Evolutionary conservation across 768 basidiomycete species (phyloP), one percentile per base, ranked within the genome.

Genomic region (Candolleomyces eurysporus): DNA sequence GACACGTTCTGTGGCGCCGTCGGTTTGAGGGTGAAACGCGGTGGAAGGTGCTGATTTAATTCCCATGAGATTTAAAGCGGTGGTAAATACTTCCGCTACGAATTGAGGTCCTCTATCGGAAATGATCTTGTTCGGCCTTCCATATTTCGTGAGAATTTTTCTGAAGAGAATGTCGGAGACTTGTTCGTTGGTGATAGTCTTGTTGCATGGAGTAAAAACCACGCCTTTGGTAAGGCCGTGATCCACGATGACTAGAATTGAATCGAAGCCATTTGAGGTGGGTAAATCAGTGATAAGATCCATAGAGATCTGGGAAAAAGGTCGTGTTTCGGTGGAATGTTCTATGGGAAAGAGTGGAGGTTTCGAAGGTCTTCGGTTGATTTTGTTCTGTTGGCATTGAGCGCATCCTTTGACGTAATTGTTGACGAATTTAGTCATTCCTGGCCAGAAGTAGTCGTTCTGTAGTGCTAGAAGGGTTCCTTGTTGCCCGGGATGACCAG

Each of bases 1-100:
- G 3, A 63, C 49, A 71, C 66, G 0, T n/a, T n/a, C n/a, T n/a
- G n/a, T n/a, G n/a, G n/a, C n/a, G n/a, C n/a, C n/a, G n/a, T n/a
- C n/a, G n/a, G 66, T 65, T 60, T 72, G 61, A 2, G 75, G 78
- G 48, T 79, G 78, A 63, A 71, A 79, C 2, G 75, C 72, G 0
- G 75, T 78, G 5, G 71, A 72, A 4, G 70, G 54, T 8, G 64
- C 59, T 2, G 61, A 67, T 55, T 66, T 56, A 9, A 64, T 67
- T 11, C 59, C 66, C 13, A 71, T 63, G 39, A 63, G 26, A n/a
- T 48, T 40, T 16, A 61, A 64, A 0, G 75, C 57, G 5, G 65
- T 64, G 52, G 54, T 16, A 43, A 65, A 69, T 43, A 70, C 67
- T n/a, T 61, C 62, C 0, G 71, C 60, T 1, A 64, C 53, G 30